Evolutionary conservation across 2,329 filamentous ascomycete species (phyloP), one percentile per base, ranked within the genome.

Genomic region (Oidium heveae): DNA sequence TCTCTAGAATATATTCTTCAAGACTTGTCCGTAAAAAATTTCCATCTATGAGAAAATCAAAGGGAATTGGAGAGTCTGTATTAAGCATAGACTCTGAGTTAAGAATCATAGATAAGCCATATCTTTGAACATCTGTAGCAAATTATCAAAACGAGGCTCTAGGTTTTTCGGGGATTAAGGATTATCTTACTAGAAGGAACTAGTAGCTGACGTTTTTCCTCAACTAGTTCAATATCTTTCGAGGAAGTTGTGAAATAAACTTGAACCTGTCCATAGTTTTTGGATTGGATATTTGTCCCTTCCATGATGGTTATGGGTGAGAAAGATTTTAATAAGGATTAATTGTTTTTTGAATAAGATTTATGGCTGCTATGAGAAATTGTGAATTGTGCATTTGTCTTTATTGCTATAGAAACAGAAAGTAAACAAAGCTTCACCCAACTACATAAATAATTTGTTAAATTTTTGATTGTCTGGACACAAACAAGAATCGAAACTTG

Each of bases 21-120:
- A 98, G 77, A 18, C 85, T 86, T 28, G 87, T 84, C 58, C 85
- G 82, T 53, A 98, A 76, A 68, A 94, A 95, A 63, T 83, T 81
- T 67, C 91, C 91, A 68, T 95, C 91, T 69, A 94, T 82, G 61
- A 98, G 76, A 71, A 98, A 96, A 68, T 98, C 91, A 68, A 98
- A 82, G 18, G 86, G 86, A 50, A 88, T 74, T 13, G 84, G 79
- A 12, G 71, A 69, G 32, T 72, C 65, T 49, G 77, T 81, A 65
- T 74, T 72, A 66, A 84, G 78, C 74, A 84, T 81, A 36, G 77
- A 77, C 70, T 80, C 76, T 62, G 80, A 82, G 68, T 84, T 84
- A 65, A 84, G 72, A 57, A 84, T 78, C 56, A 79, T 74, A 18
- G 79, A 83, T 54, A 84, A 72, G 61, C 78, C 79, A 75, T 82